Percentiles rank a stretch among this genome's conserved stretches.
Conservation (phyloP, 768 basidiomycete genomes). For the Leccinum imitatum region DNA sequence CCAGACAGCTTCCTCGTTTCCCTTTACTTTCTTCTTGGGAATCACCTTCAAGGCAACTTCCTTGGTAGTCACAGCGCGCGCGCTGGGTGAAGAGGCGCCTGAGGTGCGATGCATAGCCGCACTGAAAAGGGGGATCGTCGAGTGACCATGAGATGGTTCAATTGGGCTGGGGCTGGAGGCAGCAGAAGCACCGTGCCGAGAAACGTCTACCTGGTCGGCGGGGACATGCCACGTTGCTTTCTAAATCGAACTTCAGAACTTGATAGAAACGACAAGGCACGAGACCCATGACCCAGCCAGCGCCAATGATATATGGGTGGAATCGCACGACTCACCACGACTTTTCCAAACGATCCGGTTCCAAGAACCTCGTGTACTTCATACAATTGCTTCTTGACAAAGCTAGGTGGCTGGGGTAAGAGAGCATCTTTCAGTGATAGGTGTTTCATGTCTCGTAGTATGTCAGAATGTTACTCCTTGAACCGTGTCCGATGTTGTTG, state of each 20-base stretch:
- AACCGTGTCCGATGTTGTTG: background rate
- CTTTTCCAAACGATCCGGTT: constrained; percentile 87
- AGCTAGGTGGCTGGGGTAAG: constrained; percentile 82
- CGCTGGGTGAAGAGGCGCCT: constrained; percentile 25
- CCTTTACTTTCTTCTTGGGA: constrained; percentile 92
- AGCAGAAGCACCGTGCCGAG: constrained; percentile 57
- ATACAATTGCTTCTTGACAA: constrained; percentile 82
- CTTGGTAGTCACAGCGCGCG: constrained; percentile 45
- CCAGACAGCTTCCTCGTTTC: constrained; percentile 86
- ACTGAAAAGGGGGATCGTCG: constrained; percentile 32
- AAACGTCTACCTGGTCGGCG: constrained; percentile 51
- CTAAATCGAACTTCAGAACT: constrained; percentile 34
- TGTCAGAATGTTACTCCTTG: background rate
- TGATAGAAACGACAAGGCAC: constrained; percentile 2
- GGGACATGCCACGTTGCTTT: constrained; percentile 79
- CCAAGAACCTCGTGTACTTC: constrained; percentile 74
- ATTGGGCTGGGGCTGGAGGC: constrained; percentile 25
- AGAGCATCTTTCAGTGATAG: constrained; percentile 54
- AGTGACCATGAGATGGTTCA: constrained; percentile 21
- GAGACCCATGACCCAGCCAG: constrained; percentile 4
- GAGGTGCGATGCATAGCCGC: constrained; percentile 23
- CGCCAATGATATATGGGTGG: background rate
- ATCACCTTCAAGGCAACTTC: constrained; percentile 90
- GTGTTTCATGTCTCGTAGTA: constrained; percentile 28
- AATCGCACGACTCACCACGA: constrained; percentile 55